phyloP scores from a whole-genome alignment of 2,329 filamentous ascomycete genomes.

The Lecanicillium sp. region DNA sequence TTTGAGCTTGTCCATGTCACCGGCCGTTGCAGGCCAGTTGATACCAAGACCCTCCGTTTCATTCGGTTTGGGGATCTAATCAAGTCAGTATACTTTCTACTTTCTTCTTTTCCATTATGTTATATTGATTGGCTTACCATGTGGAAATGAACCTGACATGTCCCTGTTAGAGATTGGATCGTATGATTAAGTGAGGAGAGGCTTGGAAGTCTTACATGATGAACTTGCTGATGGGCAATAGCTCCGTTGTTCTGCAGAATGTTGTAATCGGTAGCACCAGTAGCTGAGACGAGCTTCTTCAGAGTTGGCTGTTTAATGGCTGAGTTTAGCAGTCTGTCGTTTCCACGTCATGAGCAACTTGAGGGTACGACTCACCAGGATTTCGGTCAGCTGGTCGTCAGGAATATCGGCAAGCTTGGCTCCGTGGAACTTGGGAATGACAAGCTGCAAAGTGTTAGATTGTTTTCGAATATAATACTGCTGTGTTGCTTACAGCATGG shows the following conservation, averaged over 20 bases:
- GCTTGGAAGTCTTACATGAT: slow-evolving; percentile 61
- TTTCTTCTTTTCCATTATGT: not conserved
- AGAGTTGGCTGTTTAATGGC: slow-evolving; percentile 38
- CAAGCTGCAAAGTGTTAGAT: slow-evolving; percentile 54
- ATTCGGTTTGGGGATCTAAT: slow-evolving; percentile 88
- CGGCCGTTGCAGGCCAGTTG: slow-evolving; percentile 67
- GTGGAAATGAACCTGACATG: slow-evolving; percentile 79
- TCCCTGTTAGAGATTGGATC: not conserved
- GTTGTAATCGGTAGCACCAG: slow-evolving; percentile 78
- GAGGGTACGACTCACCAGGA: slow-evolving; percentile 55
- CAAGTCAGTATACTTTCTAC: not conserved
- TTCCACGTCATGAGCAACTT: not conserved
- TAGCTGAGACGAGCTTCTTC: slow-evolving; percentile 78
- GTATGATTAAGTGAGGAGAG: slow-evolving; percentile 8
- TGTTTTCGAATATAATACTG: not conserved
- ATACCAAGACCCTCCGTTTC: slow-evolving; percentile 72
- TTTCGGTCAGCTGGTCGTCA: slow-evolving; percentile 76
- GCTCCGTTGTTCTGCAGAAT: slow-evolving; percentile 93
- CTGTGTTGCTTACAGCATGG: slow-evolving; percentile 63
- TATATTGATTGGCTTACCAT: slow-evolving; percentile 53
- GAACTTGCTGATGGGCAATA: slow-evolving; percentile 85
- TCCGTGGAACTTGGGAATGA: slow-evolving; percentile 94
- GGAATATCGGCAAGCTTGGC: slow-evolving; percentile 88
- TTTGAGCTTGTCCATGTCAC: slow-evolving; percentile 79
- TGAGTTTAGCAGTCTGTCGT: not conserved